phyloP scores from a whole-genome alignment of 2,329 filamentous ascomycete genomes.

The Curvularia sp. region DNA sequence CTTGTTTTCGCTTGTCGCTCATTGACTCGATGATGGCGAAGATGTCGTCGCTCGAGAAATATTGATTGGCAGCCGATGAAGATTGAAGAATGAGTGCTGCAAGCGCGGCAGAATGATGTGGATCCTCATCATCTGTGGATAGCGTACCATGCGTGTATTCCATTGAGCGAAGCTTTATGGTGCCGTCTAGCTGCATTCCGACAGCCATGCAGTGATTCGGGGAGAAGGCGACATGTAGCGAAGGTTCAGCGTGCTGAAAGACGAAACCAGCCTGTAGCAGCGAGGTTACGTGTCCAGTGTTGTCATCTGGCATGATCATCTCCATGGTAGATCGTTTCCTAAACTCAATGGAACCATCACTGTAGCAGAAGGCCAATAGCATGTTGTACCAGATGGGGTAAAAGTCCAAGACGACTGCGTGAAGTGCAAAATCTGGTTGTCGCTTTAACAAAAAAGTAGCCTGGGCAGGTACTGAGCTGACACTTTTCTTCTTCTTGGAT shows the following conservation, averaged over 20 bases:
- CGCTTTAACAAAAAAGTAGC: constrained; percentile 57
- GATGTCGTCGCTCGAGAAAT: constrained; percentile 59
- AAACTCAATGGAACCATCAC: constrained; percentile 82
- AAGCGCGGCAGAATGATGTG: constrained; percentile 49
- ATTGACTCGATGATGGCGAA: constrained; percentile 51
- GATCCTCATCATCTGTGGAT: constrained; percentile 39
- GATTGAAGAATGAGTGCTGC: constrained; percentile 54
- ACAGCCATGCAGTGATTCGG: constrained; percentile 58
- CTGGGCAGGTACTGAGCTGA: constrained; percentile 43
- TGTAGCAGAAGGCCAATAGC: constrained; percentile 74
- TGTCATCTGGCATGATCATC: constrained; percentile 69
- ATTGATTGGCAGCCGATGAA: constrained; percentile 54
- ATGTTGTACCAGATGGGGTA: constrained; percentile 74
- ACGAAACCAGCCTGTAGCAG: constrained; percentile 80
- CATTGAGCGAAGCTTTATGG: constrained; percentile 52
- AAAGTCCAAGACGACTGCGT: constrained; percentile 74
- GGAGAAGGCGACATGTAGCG: constrained; percentile 56
- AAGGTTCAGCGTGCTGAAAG: constrained; percentile 70
- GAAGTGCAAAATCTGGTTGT: constrained; percentile 70
- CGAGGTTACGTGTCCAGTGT: constrained; percentile 70
- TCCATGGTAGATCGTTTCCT: constrained; percentile 77
- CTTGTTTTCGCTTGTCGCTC: constrained; percentile 36
- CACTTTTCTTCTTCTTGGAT: constrained; percentile 68
- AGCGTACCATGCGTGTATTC: constrained; percentile 50
- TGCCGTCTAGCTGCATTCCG: constrained; percentile 54